Evolutionary conservation across 345 rosid genomes (phyloP), one percentile per base, ranked within the genome.

Genomic region (Ricinus communis): DNA sequence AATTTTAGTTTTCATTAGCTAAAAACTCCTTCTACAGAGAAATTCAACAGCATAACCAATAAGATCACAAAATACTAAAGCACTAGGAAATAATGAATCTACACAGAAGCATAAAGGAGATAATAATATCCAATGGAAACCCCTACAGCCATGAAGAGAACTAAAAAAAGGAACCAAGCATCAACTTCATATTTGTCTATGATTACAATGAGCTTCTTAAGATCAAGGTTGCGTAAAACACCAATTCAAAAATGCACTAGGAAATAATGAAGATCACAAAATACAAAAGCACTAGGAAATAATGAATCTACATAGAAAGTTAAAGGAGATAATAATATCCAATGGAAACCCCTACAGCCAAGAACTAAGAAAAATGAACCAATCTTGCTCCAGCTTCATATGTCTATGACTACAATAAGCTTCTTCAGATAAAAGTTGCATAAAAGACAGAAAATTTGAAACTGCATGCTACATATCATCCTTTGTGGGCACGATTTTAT

Each of bases 251-350:
- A n/a, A n/a, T n/a, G n/a, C n/a, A n/a, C n/a, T n/a, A n/a, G n/a
- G n/a, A n/a, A n/a, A n/a, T n/a, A n/a, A n/a, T n/a, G n/a, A 21
- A 61, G 47, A 61, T 61, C 25, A 61, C 22, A 19, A 36, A 61
- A 21, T 40, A 45, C 38, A 16, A 2, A 38, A 38, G 47, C 65
- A 38, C 14, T 41, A 41, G 0, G 18, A 40, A 45, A 36, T 31
- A 56, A 1, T 56, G n/a, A 56, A 1, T 13, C 7, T 5, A 27
- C 30, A 5, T 15, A 27, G 30, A 56, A 56, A 15, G 10, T 27
- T 15, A 27, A 56, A 56, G 61, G n/a, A 56, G 31, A 56, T 25
- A 56, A 30, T 15, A 56, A 33, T 56, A 25, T 5, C 7, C 61
- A 56, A 56, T 25, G 33, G 33, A 25, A 9, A 56, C 30, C 16